Base-by-base conservation (phyloP, 192 early-diverging fungal genomes). In the Gamsiella multidivaricata region DNA sequence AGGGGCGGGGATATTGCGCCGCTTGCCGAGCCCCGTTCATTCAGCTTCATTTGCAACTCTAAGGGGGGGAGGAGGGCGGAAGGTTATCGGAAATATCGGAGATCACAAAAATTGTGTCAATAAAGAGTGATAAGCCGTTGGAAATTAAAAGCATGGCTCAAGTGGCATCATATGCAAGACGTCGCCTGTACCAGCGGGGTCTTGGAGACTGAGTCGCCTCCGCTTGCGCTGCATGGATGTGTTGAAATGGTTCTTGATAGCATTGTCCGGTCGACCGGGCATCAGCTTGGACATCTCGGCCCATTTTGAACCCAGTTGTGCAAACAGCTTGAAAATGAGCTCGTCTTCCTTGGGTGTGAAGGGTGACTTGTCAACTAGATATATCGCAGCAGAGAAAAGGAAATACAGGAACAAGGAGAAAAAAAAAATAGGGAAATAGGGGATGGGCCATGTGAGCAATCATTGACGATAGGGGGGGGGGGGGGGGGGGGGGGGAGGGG, bases 211-310 rank as follows among this genome's bases (percentile, higher is more conserved):
- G 36, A 76, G 64, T 37, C 74, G 12, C 45, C 74, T 78, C 5
- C 66, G 58, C 66, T 78, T 78, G 37, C 74, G 74, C 51, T 78
- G 74, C 74, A 78, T 78, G 17, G 74, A 69, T 11, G 74, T 78
- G 61, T 78, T 78, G 65, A 78, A 78, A 26, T 78, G 74, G 32
- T 78, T 78, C 49, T 78, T 78, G 51, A 78, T 78, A 12, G 74
- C 74, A 37, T 78, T 78, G 14, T 78, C 74, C 2, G 74, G 74
- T 15, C 74, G 58, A 23, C 74, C 74, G 14, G 73, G 73, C 73
- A 78, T 78, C 5, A 69, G 57, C 20, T 78, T 78, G 11, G 74
- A 68, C 74, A 78, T 78, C 52, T 78, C 74, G 12, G 74, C 74
- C 74, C 74, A 78, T 25, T 78, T 78, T 3, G 74, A 78, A 11